phyloP scores from a whole-genome alignment of 768 basidiomycete genomes.

The Kwoniella bestiolae region DNA sequence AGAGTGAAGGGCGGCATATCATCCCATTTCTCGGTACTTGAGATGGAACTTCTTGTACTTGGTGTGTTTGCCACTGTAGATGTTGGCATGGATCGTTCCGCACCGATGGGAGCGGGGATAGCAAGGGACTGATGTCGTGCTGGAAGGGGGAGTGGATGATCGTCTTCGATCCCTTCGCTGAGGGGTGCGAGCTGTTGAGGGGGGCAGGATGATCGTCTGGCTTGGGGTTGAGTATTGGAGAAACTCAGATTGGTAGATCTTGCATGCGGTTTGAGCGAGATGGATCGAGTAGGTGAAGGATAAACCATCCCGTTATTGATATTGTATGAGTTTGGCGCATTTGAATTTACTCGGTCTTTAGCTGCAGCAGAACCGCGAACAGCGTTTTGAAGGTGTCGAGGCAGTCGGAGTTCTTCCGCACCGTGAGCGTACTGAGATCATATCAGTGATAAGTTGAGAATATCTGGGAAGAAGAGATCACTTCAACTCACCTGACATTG shows the following conservation, averaged over 20 bases:
- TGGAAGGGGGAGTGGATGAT: too few relatives aligned
- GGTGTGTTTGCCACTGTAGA: background rate
- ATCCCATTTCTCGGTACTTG: background rate
- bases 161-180: background rate
- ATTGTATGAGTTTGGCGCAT: background rate
- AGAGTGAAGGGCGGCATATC: constrained; percentile 20
- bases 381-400: constrained; percentile 2
- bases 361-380: background rate
- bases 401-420: constrained; percentile 15
- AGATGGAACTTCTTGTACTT: background rate
- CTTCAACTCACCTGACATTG: constrained; percentile 41
- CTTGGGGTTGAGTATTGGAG: background rate
- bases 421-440: constrained; percentile 28
- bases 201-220: constrained; percentile 2
- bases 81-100: background rate
- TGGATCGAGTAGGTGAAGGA: background rate
- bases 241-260: background rate
- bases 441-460: background rate
- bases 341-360: background rate
- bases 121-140: background rate
- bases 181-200: constrained; percentile 4
- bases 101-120: constrained; percentile 13
- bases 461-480: background rate
- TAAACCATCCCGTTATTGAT: background rate
- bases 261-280: background rate